Conservation (phyloP, 2,329 filamentous ascomycete species). For the Colletotrichum sp. region DNA sequence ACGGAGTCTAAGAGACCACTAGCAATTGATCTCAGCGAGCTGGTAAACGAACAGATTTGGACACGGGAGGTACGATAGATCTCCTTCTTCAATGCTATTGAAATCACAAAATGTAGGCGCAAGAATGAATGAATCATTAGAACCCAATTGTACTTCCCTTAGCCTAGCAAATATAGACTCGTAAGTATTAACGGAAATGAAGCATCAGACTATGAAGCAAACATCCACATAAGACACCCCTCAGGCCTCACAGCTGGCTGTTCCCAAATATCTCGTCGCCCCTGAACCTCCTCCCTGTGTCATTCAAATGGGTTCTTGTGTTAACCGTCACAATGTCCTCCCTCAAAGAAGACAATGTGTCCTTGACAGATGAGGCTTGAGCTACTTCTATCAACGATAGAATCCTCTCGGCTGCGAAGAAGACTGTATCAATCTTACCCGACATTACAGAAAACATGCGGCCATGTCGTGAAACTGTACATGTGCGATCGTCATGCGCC, state of each 20-base stretch:
- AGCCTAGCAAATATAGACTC: not conserved
- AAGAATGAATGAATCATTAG: no score
- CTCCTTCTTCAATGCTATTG: no score
- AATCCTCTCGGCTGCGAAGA: not conserved
- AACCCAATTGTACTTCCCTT: no score
- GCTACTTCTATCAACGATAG: not conserved
- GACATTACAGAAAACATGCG: not conserved
- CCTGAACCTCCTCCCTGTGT: not conserved
- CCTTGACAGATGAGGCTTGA: not conserved
- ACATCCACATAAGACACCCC: not conserved
- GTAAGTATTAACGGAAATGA: not conserved
- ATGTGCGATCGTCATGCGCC: not conserved
- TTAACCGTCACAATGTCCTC: not conserved
- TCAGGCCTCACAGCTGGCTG: not conserved
- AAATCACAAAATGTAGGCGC: no score
- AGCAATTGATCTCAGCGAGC: no score
- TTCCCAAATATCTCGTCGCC: not conserved
- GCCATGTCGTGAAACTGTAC: not conserved
- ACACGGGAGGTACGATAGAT: no score
- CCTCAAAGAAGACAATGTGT: conserved; percentile 10
- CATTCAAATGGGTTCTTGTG: not conserved
- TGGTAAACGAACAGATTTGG: no score
- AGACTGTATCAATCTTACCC: not conserved
- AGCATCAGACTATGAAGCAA: not conserved
- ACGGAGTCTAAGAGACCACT: no score